These are phyloP conservation scores for Populus deltoides DNA, from an alignment of 345 rosid species.

Conservation along the genomic window DNA sequence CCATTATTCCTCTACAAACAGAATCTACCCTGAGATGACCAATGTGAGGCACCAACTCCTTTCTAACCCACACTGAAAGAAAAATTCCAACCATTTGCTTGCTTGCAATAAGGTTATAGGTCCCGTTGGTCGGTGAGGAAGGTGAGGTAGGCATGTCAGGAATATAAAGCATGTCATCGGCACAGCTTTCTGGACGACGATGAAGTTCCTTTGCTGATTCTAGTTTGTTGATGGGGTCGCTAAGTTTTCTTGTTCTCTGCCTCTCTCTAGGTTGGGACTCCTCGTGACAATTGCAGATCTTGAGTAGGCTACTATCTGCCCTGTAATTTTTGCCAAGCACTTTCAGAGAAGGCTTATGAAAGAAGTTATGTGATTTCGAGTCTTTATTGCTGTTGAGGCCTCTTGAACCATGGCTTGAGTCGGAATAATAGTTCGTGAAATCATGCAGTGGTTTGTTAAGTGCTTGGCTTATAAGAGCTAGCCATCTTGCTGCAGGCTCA, in stretches of 20 bases:
- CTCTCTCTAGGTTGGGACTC: slow-evolving; percentile 37
- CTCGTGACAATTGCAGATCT: slow-evolving; percentile 69
- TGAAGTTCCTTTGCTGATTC: slow-evolving; percentile 34
- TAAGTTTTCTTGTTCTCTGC: slow-evolving; percentile 42
- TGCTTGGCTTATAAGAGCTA: slow-evolving; percentile 74
- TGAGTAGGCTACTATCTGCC: slow-evolving; percentile 64
- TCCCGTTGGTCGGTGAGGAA: slow-evolving; percentile 27
- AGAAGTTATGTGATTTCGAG: slow-evolving; percentile 47
- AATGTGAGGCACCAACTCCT: slow-evolving; percentile 74
- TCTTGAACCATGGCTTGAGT: slow-evolving; percentile 34
- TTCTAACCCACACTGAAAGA: slow-evolving; percentile 80
- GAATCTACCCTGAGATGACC: slow-evolving; percentile 80
- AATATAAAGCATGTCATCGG: slow-evolving; percentile 23
- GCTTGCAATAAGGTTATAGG: slow-evolving; percentile 64
- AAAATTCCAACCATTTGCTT: slow-evolving; percentile 99
- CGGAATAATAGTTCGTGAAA: slow-evolving; percentile 27
- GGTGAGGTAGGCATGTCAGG: slow-evolving; percentile 34
- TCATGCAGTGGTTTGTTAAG: slow-evolving; percentile 57
- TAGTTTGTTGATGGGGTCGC: slow-evolving; percentile 32
- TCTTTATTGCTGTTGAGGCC: slow-evolving; percentile 36
- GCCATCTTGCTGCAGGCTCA: slow-evolving; percentile 96
- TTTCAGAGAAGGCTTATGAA: slow-evolving; percentile 76
- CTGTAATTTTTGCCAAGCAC: slow-evolving; percentile 61
- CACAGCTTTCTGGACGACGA: slow-evolving; percentile 23
- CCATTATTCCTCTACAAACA: slow-evolving; percentile 92